Conservation (phyloP, 2,329 filamentous ascomycete species). For the Exophiala viscosa region DNA sequence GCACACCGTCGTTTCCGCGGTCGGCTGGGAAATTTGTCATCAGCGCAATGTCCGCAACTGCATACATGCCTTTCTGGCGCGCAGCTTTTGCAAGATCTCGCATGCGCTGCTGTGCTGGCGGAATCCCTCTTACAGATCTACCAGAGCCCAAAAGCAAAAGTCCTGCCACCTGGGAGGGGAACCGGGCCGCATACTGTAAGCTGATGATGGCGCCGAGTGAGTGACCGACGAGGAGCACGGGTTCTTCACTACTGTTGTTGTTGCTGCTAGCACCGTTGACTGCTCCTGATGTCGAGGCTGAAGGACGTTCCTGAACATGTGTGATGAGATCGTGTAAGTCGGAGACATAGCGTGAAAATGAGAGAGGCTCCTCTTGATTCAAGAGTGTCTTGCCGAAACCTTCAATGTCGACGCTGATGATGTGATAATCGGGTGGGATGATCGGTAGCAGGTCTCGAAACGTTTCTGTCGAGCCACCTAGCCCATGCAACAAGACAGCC, state of each 20-base stretch:
- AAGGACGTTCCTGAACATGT: constrained; percentile 17
- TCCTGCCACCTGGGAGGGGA: constrained; percentile 28
- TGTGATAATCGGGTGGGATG: constrained; percentile 20
- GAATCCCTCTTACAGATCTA: constrained; percentile 32
- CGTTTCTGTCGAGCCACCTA: constrained; percentile 28
- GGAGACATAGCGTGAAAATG: constrained; percentile 30
- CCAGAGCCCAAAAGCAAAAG: constrained; percentile 35
- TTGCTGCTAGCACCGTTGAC: not conserved
- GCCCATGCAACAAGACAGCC: constrained; percentile 31
- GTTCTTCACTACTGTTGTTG: not conserved
- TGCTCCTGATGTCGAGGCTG: constrained; percentile 1
- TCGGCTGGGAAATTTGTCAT: constrained; percentile 32
- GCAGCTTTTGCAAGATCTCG: constrained; percentile 30
- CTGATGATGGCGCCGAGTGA: constrained; percentile 37
- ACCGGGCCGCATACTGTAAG: constrained; percentile 36
- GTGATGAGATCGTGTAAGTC: constrained; percentile 30
- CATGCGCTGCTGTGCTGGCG: constrained; percentile 33
- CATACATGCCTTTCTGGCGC: constrained; percentile 30
- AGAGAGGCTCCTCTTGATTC: constrained; percentile 17
- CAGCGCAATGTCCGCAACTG: constrained; percentile 31
- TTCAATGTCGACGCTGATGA: constrained; percentile 31
- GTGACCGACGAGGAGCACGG: constrained; percentile 34
- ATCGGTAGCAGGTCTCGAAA: constrained; percentile 23
- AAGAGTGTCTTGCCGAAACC: constrained; percentile 31
- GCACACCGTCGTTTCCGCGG: constrained; percentile 23